These are phyloP conservation scores for Monilinia polystroma DNA, from an alignment of 2,329 filamentous ascomycete species.

Conservation along the genomic window DNA sequence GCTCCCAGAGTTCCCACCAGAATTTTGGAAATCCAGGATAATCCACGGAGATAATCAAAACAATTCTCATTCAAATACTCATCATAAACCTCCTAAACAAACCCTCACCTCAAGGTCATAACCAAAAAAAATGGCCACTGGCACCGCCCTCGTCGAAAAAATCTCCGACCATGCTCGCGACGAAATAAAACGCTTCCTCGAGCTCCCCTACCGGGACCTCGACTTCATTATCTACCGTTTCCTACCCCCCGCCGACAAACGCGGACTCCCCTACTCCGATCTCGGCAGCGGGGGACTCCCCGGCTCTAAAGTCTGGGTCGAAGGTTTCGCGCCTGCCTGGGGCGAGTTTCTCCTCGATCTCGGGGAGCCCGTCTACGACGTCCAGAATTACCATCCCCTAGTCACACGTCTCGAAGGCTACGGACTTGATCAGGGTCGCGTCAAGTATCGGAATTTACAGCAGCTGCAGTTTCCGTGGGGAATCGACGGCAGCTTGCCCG, in stretches of 20 bases:
- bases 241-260: conserved; percentile 13
- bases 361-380: conserved; percentile 18
- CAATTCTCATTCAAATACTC: not conserved
- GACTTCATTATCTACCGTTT: conserved; percentile 17
- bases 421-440: conserved; percentile 9
- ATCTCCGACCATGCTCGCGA: too few relatives aligned
- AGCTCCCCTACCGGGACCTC: conserved; percentile 9
- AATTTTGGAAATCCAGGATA: not conserved
- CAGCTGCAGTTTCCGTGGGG: conserved; percentile 19
- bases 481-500: not conserved
- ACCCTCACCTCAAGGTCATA: not conserved
- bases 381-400: not conserved
- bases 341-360: conserved; percentile 19
- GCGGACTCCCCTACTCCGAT: conserved; percentile 5
- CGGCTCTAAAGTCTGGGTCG: conserved; percentile 4
- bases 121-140: not conserved
- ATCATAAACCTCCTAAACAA: not conserved
- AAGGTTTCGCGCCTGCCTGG: not conserved
- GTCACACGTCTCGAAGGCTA: not conserved
- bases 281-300: not conserved
- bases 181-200: not conserved
- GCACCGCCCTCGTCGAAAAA: not conserved
- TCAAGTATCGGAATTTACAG: conserved; percentile 5
- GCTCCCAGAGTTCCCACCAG: not conserved
- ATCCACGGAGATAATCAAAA: not conserved